A percentile compares a stretch with the other conserved stretches of the same genome.
phyloP scores from a whole-genome alignment of 345 rosid species.

The Dovyalis caffra region DNA sequence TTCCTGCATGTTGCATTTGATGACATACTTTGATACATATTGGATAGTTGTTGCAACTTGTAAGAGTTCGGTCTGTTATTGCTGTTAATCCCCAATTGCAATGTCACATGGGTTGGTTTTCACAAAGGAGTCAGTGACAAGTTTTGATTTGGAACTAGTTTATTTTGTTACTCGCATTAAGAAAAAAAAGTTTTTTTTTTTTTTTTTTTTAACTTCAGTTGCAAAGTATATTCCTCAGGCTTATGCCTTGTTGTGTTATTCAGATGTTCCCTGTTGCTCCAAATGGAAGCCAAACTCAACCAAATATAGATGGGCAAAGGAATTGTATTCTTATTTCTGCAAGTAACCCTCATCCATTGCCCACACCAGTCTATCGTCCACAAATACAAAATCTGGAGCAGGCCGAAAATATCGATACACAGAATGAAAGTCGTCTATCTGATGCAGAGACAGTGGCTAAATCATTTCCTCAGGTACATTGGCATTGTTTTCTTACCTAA shows the following conservation, averaged over 20 bases:
- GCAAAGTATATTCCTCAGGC: neutral
- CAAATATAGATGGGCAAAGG: constrained; percentile 64
- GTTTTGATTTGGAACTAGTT: neutral
- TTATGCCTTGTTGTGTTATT: constrained; percentile 23
- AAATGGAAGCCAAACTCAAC: constrained; percentile 65
- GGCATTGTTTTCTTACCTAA: constrained; percentile 8
- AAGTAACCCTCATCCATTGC: constrained; percentile 85
- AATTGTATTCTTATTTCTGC: constrained; percentile 92
- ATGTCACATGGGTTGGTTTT: neutral
- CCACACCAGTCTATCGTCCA: constrained; percentile 90
- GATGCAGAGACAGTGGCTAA: constrained; percentile 91
- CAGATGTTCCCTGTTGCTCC: constrained; percentile 68
- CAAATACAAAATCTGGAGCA: constrained; percentile 61
- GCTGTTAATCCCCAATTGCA: neutral
- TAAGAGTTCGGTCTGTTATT: neutral
- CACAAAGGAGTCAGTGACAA: neutral
- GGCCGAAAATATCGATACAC: constrained; percentile 55
- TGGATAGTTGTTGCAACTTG: neutral
- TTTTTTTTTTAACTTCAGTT: neutral
- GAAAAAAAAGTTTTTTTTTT: too few species aligned
- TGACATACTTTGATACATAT: neutral
- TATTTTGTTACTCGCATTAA: neutral
- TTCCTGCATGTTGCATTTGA: neutral
- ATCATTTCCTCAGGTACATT: constrained; percentile 62
- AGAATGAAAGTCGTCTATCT: constrained; percentile 63